Base-by-base conservation (phyloP, 768 basidiomycete genomes). In the Phylloporus sp. region DNA sequence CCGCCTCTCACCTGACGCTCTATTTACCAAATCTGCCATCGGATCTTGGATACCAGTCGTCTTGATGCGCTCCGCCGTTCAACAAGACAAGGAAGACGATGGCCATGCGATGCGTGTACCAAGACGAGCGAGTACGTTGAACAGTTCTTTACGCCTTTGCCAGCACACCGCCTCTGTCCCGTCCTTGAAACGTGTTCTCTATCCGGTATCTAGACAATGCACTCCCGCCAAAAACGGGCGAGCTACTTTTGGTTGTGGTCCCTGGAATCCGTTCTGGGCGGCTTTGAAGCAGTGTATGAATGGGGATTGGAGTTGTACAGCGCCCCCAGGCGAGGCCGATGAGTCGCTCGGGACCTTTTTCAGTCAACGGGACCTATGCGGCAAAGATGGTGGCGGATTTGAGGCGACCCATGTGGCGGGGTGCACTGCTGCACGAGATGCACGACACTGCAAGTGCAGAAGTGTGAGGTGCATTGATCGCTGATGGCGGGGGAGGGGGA, bases 341-440 rank as follows among this genome's bases (percentile, higher is more conserved):
- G 27, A 44, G 32, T 29, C 35, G 47, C 59, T n/a, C n/a, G n/a
- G 53, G 52, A 29, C 23, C 24, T 46, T 61, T 50, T 62, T 12
- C 12, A 13, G 11, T 29, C 27, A 40, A 13, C 46, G 61, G 59
- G 10, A 4, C 50, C 52, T 50, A 39, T 55, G 47, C 49, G 45
- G 59, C 24, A 41, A 52, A 54, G 45, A 48, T 46, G 38, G 45
- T 42, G 28, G 43, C 29, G 50, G 42, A 53, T 41, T 41, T 51
- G 48, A 27, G 27, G 41, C 18, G 40, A 47, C 45, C 35, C 38
- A 28, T 22, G 47, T 45, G 32, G 38, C 10, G 18, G 26, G 29
- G 34, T 32, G 18, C 36, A 38, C 36, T 20, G 20, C 40, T 27
- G 47, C 49, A 52, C 39, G n/a, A n/a, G n/a, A n/a, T n/a, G n/a